A percentile compares a stretch with the other conserved stretches of the same genome.
These are phyloP conservation scores for Coprinellus aureogranulatus DNA, from an alignment of 768 basidiomycete genomes.

Conservation along the genomic window DNA sequence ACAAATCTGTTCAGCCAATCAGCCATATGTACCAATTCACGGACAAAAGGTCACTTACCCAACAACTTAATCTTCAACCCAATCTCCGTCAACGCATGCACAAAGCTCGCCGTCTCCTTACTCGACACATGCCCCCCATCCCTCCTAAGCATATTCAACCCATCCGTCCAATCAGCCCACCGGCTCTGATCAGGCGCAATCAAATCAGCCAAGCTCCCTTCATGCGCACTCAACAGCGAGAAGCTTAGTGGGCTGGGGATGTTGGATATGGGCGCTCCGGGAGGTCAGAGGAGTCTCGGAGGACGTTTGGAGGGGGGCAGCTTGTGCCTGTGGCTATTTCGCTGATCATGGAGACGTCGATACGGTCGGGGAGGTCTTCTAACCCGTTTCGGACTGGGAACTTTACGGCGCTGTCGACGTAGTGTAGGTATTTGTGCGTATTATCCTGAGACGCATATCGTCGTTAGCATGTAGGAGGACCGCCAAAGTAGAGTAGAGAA, in stretches of 20 bases:
- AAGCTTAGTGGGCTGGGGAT: slow-evolving; percentile 69
- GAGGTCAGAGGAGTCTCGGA: slow-evolving; percentile 60
- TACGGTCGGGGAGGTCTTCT: slow-evolving; percentile 84
- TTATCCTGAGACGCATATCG: slow-evolving; percentile 54
- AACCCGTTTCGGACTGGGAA: slow-evolving; percentile 76
- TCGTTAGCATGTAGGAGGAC: too few relatives aligned
- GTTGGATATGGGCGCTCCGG: slow-evolving; percentile 42
- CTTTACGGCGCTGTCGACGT: slow-evolving; percentile 77
- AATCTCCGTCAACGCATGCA: slow-evolving; percentile 85
- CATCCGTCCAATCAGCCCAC: slow-evolving; percentile 95
- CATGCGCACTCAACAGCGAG: slow-evolving; percentile 66
- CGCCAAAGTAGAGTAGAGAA: too few relatives aligned
- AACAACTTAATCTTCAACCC: slow-evolving; percentile 88
- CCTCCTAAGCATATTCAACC: slow-evolving; percentile 79
- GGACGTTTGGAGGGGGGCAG: slow-evolving; percentile 61
- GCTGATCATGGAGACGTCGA: slow-evolving; percentile 76
- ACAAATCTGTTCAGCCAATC: slow-evolving; percentile 57
- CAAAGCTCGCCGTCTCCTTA: slow-evolving; percentile 81
- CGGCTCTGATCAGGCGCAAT: slow-evolving; percentile 74
- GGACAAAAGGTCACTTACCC: slow-evolving; percentile 43
- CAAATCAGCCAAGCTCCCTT: slow-evolving; percentile 72
- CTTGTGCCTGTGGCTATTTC: slow-evolving; percentile 79
- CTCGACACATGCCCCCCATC: slow-evolving; percentile 83
- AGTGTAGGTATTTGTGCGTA: slow-evolving; percentile 78
- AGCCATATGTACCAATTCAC: neutral